Base-by-base conservation (phyloP, 495 filamentous ascomycete genomes). In the Copromyces sp. region DNA sequence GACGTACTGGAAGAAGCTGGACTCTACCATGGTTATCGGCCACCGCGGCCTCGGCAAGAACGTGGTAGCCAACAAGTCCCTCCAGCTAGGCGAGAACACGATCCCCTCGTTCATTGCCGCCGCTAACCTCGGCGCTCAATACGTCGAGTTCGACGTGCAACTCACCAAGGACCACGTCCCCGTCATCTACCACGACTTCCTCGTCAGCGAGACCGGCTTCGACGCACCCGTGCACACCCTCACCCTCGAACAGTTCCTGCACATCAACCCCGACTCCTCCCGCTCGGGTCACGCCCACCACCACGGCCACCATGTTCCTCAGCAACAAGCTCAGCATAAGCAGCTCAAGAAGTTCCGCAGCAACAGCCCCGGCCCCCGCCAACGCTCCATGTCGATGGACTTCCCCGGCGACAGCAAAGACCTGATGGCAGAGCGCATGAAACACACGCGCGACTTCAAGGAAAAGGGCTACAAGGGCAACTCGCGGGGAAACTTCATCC, bases 111-210 rank as follows among this genome's bases (percentile, higher is more conserved):
- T 99, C 82, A 97, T 98, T 77, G 91, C 95, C 5, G 96, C 96
- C 0, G 94, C 95, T 3, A 98, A 97, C 73, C 83, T 98, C 37
- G 96, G 95, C 4, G 94, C 94, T 2, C 89, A 90, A 20, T 96
- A 97, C 78, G 94, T 98, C 71, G 94, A 98, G 81, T 93, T 91
- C 77, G 95, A 99, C 78, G 95, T 99, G 3, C 96, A 99, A 79
- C 85, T 99, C 68, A 99, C 96, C 20, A 99, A 99, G 78, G 96
- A 99, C 79, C 94, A 95, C 81, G 94, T 99, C 9, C 96, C 96
- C 20, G 94, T 99, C 76, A 97, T 99, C 76, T 99, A 99, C 80
- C 96, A 99, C 80, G 96, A 99, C 81, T 99, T 99, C 77, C 86
- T 99, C 17, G 95, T 99, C 80, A 97, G 94, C 79, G 96, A 99